phyloP scores from a whole-genome alignment of 345 rosid genomes.

The Eucalyptus marginata region DNA sequence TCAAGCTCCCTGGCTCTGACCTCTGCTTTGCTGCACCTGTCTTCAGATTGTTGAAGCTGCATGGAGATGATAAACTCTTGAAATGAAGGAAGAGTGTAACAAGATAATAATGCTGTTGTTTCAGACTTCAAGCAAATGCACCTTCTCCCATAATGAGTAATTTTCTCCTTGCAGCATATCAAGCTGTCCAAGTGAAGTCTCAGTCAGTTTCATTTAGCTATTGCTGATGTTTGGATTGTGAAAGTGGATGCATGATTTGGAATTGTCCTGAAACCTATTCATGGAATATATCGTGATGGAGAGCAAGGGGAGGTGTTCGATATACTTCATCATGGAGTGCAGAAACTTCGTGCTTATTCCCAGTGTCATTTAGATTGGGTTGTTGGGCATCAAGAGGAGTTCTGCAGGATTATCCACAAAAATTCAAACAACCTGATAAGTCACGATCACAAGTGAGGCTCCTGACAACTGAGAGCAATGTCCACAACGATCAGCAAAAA shows the following conservation, averaged over 20 bases:
- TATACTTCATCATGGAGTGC: constrained; percentile 90
- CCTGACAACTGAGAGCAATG: not conserved
- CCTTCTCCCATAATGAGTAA: not conserved
- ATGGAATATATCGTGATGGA: not conserved
- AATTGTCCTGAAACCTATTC: not conserved
- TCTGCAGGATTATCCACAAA: constrained; percentile 16
- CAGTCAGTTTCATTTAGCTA: constrained; percentile 1
- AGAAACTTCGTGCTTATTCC: constrained; percentile 79
- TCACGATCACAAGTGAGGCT: not conserved
- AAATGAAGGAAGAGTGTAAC: not conserved
- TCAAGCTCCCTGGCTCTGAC: constrained; percentile 86
- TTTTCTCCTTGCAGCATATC: constrained; percentile 2
- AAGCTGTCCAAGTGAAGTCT: constrained; percentile 33
- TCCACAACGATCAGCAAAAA: not conserved
- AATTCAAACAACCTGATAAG: not conserved
- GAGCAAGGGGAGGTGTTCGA: not conserved
- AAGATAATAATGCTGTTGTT: not conserved
- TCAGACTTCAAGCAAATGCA: not conserved
- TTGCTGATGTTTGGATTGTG: constrained; percentile 12
- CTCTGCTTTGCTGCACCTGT: constrained; percentile 67
- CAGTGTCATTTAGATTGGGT: constrained; percentile 34
- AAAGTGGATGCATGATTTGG: not conserved
- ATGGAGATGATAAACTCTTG: constrained; percentile 38
- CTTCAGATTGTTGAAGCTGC: constrained; percentile 32
- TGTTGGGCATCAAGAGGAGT: constrained; percentile 44